Evolutionary conservation across 805 yeast species (phyloP), one percentile per base, ranked within the genome.

Genomic region (Clavispora carvajalis): DNA sequence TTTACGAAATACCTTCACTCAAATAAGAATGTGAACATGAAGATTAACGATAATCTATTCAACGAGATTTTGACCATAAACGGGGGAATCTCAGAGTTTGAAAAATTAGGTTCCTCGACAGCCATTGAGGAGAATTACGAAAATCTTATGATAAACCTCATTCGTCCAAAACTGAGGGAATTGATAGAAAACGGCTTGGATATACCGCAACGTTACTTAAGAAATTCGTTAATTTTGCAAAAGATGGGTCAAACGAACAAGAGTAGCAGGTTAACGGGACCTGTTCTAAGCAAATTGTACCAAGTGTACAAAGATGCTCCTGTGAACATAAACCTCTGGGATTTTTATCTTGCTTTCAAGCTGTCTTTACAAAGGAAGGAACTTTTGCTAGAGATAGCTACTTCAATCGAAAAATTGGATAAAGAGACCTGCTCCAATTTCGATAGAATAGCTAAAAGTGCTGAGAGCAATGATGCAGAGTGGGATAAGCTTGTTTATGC

Each of bases 281-380:
- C 53, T 12, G 36, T 44, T 3, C 25, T 49, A n/a, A 33, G 48
- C 22, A 76, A 74, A 36, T 57, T 89, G 39, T 89, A 77, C 61
- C 74, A 77, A 36, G 67, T 86, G 12, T 83, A 82, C 57, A 76
- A 93, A 44, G 96, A 89, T 51, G 90, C 96, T 0, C 84, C 85
- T 18, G 69, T 80, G 3, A 63, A 71, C 22, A 72, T 85, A 45
- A 85, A 85, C 53, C 71, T 82, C 39, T 80, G 69, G 60, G 95
- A 85, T 49, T 80, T 79, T 49, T 85, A 71, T 52, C 57, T 65
- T 18, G 81, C 85, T 0, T 84, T 84, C 60, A 76, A 69, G 52
- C 76, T 70, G 42, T 63, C 78, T 0, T 48, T 80, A 22, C 54
- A 53, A 31, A 56, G 55, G 42, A 45, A 43, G 6, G 56, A 55